Evolutionary conservation across 176 grass and related monocot genomes (phyloP), one percentile per base, ranked within the genome.

Genomic region (Poa annua): DNA sequence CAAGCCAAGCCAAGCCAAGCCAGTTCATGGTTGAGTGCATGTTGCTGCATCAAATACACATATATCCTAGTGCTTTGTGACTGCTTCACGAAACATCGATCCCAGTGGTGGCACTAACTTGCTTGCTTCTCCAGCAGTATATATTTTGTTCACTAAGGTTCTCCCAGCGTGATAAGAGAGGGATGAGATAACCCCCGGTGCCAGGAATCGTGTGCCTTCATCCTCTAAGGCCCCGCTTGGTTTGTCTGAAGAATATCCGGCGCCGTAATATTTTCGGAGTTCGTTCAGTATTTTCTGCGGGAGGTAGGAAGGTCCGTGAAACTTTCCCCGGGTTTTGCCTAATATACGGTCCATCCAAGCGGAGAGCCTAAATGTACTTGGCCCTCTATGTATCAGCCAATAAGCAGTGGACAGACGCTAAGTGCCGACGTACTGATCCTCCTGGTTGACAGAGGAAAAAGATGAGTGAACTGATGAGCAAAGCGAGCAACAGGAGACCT

Each of bases 21-120:
- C 42, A 10, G 11, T 47, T 47, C 11, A 13, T 47, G 78, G 19
- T 45, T 71, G 54, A 65, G 33, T 83, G 41, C 72, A 79, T 88
- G 70, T 53, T 24, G 77, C 61, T 54, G 24, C 29, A 29, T 29
- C 29, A 29, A 29, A 29, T 29, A 29, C 29, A 29, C 29, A 29
- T 29, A 29, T 79, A 56, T 59, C 84, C 62, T 85, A 77, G 77
- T 77, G 72, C n/a, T 84, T 17, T 10, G 11, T 48, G 74, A 11
- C 51, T 84, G 76, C 69, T 81, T 76, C 77, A 76, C 66, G 51
- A 50, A 80, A 81, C 52, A 15, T 52, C 45, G 39, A 41, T 41
- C 7, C 16, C 19, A 57, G 16, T 25, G 79, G 3, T 84, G 81
- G 11, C 26, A 26, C 15, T 75, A 38, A 17, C 20, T 75, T 47